Percentiles rank a stretch among this genome's conserved stretches.
Conservation (phyloP, 2,329 filamentous ascomycete genomes). For the Hypoxylon sp. region DNA sequence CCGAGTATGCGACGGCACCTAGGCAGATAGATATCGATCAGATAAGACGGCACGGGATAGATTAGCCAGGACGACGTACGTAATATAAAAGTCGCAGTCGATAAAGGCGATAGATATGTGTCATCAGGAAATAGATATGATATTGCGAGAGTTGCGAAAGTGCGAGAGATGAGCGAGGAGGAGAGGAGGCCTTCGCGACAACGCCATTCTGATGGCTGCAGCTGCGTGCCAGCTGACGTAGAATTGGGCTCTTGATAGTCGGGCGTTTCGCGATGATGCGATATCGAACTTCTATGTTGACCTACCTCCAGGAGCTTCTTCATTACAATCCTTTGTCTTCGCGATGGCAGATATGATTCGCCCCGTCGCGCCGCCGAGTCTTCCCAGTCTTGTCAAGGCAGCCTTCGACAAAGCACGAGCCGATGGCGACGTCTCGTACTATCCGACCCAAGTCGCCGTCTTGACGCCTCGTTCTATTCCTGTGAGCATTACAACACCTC, state of each 20-base stretch:
- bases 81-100: too few relatives aligned
- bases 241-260: background rate
- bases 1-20: background rate
- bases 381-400: slow-evolving; percentile 59
- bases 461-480: slow-evolving; percentile 48
- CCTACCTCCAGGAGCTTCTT: too few relatives aligned
- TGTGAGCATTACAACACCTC: slow-evolving; percentile 32
- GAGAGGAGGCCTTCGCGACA: too few relatives aligned
- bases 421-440: slow-evolving; percentile 61
- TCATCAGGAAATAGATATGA: too few relatives aligned
- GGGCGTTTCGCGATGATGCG: background rate
- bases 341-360: slow-evolving; percentile 49
- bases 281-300: background rate
- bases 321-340: background rate
- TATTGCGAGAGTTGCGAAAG: too few relatives aligned
- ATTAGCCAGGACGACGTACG: too few relatives aligned
- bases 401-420: slow-evolving; percentile 58
- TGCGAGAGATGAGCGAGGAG: background rate
- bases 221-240: background rate
- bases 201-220: background rate
- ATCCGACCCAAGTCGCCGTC: slow-evolving; percentile 61
- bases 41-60: too few relatives aligned
- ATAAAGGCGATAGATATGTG: too few relatives aligned
- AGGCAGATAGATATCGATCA: too few relatives aligned
- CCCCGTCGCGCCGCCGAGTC: slow-evolving; percentile 53